These are phyloP conservation scores for Berberis vulgaris DNA, from an alignment of 164 flowering plant genomes.

Conservation along the genomic window DNA sequence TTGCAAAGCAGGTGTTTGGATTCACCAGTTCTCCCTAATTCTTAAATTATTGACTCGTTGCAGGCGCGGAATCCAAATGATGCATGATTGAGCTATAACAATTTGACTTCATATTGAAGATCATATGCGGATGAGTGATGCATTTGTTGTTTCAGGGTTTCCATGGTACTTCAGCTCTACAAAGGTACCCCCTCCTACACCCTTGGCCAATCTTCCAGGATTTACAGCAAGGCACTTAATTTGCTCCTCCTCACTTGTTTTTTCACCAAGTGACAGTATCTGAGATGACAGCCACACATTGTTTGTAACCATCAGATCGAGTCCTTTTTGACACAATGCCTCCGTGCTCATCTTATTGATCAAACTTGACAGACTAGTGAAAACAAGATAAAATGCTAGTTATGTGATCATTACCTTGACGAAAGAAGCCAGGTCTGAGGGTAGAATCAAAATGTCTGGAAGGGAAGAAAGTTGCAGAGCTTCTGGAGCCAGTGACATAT, in stretches of 20 bases:
- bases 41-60: no score
- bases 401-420: constrained; percentile 48
- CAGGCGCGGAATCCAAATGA: background rate
- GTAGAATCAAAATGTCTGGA: constrained; percentile 76
- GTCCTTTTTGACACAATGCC: no score
- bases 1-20: no score
- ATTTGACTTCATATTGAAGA: background rate
- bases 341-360: no score
- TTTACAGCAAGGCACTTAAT: constrained; percentile 68
- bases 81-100: background rate
- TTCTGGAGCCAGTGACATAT: constrained; percentile 76
- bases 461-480: constrained; percentile 55
- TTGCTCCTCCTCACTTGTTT: constrained; percentile 33
- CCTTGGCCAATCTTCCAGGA: constrained; percentile 92
- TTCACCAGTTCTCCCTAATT: no score
- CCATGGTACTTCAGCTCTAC: constrained; percentile 59
- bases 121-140: constrained; percentile 65
- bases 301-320: background rate
- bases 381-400: no score
- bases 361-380: background rate
- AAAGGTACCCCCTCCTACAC: constrained; percentile 89
- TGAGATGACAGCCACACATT: constrained; percentile 14
- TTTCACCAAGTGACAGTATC: constrained; percentile 50
- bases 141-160: constrained; percentile 42
- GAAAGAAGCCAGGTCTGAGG: constrained; percentile 85